A percentile compares a stretch with the other conserved stretches of the same genome.
Evolutionary conservation across 768 basidiomycete species (phyloP).

Genomic region (Lactarius akahatsu): DNA sequence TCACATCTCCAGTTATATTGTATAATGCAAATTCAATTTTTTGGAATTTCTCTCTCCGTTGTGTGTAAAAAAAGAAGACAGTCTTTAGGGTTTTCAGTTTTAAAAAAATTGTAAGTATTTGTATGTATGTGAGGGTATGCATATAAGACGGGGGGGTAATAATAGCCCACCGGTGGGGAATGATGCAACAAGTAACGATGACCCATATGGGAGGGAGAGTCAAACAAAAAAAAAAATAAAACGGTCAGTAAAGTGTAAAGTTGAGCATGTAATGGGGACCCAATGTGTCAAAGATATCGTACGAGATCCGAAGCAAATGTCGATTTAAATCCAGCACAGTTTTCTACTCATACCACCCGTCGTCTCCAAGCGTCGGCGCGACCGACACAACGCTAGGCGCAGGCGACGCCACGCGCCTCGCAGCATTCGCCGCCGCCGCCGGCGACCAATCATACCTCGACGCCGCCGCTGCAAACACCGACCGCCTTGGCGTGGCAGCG

Average conservation of each 20-base stretch:
- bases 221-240: neutral
- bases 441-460: conserved; percentile 29
- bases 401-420: conserved; percentile 37
- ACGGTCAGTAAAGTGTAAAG: too few species aligned
- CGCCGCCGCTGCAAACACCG: conserved; percentile 32
- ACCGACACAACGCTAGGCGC: conserved; percentile 74
- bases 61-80: too few species aligned
- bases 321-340: too few species aligned
- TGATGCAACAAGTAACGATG: neutral
- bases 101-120: neutral
- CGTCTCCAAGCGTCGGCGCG: conserved; percentile 64
- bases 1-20: conserved; percentile 8
- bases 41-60: neutral
- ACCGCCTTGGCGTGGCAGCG: conserved; percentile 35
- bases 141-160: neutral
- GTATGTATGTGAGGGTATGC: conserved; percentile 22
- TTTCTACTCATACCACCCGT: conserved; percentile 74
- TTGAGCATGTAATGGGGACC: neutral
- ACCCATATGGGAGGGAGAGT: conserved; percentile 7
- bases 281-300: neutral
- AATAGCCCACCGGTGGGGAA: neutral
- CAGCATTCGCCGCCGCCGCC: conserved; percentile 30
- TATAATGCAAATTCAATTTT: conserved; percentile 20
- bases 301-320: too few species aligned
- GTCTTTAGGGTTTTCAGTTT: neutral